A percentile compares a stretch with the other conserved stretches of the same genome.
These are phyloP conservation scores for Oryza glumipatula DNA, from an alignment of 176 grass and related monocot genomes.

Conservation along the genomic window DNA sequence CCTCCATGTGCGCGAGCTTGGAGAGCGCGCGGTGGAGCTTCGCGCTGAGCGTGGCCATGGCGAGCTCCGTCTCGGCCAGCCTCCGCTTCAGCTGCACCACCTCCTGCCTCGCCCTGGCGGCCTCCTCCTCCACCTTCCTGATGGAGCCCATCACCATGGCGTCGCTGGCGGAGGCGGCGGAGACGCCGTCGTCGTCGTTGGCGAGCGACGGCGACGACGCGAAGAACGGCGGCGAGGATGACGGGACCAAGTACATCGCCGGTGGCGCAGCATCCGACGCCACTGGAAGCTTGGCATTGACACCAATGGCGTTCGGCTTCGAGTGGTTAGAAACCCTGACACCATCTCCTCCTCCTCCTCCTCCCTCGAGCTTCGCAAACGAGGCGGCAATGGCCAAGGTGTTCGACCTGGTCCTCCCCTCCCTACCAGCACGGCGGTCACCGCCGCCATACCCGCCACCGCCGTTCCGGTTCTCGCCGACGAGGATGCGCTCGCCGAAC, in stretches of 20 bases:
- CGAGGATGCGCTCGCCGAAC: constrained; percentile 73
- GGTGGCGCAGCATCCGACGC: constrained; percentile 21
- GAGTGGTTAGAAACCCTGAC: constrained; percentile 14
- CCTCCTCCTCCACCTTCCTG: constrained; percentile 71
- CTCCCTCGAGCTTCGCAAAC: constrained; percentile 10
- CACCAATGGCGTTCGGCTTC: constrained; percentile 13
- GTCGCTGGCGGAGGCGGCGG: neutral
- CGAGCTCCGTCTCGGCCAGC: constrained; percentile 61
- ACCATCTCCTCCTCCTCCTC: neutral
- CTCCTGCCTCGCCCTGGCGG: constrained; percentile 65
- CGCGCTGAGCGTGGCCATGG: constrained; percentile 65
- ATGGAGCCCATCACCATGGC: constrained; percentile 51
- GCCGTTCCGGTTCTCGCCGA: constrained; percentile 6
- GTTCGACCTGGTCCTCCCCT: constrained; percentile 21
- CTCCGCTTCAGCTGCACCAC: constrained; percentile 66
- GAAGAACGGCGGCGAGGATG: constrained; percentile 50
- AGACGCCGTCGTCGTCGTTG: constrained; percentile 8
- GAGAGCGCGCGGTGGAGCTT: constrained; percentile 69
- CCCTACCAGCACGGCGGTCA: constrained; percentile 16
- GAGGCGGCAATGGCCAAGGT: constrained; percentile 5
- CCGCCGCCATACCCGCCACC: neutral
- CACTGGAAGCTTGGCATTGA: constrained; percentile 15
- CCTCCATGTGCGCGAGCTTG: constrained; percentile 72
- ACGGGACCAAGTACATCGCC: constrained; percentile 54
- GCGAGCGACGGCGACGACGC: constrained; percentile 54